Conservation (phyloP, 2,329 filamentous ascomycete genomes). For the Passalora sequoiae region DNA sequence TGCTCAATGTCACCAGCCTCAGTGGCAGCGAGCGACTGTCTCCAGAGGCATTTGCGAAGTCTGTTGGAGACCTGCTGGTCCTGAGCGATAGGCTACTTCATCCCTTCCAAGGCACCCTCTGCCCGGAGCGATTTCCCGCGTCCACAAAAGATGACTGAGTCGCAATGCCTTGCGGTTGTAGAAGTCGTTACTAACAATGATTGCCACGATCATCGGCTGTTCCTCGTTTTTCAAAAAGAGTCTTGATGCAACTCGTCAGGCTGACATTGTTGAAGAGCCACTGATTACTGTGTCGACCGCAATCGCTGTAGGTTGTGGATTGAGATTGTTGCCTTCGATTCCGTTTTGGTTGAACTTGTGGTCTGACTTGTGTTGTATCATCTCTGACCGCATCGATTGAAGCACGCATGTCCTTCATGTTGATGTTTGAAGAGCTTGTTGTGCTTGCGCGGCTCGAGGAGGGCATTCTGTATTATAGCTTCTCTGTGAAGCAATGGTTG, state of each 20-base stretch:
- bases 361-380: neutral
- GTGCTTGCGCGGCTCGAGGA: constrained; percentile 13
- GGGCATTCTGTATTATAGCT: constrained; percentile 12
- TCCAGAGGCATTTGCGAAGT: constrained; percentile 7
- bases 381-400: constrained; percentile 6
- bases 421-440: constrained; percentile 10
- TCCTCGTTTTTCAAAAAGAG: constrained; percentile 23
- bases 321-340: constrained; percentile 10
- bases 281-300: constrained; percentile 47
- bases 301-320: constrained; percentile 30
- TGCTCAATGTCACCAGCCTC: too few species aligned
- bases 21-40: constrained; percentile 1
- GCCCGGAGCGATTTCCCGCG: too few species aligned
- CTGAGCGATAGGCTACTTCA: constrained; percentile 5
- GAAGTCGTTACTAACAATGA: too few species aligned
- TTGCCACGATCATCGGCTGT: constrained; percentile 7
- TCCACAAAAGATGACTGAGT: too few species aligned
- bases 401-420: constrained; percentile 13
- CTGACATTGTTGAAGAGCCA: constrained; percentile 50
- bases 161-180: too few species aligned
- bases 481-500: constrained; percentile 4
- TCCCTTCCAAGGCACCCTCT: too few species aligned
- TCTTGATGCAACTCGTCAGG: constrained; percentile 41
- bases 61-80: constrained; percentile 3
- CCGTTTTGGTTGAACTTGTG: constrained; percentile 10